phyloP scores from a whole-genome alignment of 2,329 filamentous ascomycete genomes.

The Rhynchosporium secalis region DNA sequence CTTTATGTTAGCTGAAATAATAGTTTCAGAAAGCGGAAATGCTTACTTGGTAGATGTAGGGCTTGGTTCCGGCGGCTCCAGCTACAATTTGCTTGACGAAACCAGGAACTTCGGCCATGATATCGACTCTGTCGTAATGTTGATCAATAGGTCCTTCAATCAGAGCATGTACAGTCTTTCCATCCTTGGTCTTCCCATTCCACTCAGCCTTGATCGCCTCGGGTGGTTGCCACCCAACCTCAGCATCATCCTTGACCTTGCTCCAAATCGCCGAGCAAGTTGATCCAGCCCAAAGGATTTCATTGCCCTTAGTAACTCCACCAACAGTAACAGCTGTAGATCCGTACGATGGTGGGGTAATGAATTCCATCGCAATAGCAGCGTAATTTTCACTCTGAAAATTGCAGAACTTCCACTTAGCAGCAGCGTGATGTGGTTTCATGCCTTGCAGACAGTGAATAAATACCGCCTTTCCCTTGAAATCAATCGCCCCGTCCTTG shows the following conservation, averaged over 20 bases:
- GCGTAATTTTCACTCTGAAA: constrained; percentile 88
- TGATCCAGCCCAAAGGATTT: constrained; percentile 73
- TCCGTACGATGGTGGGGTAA: constrained; percentile 89
- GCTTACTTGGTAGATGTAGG: constrained; percentile 91
- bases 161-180: constrained; percentile 67
- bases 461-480: constrained; percentile 78
- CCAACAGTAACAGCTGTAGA: constrained; percentile 81
- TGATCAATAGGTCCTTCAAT: constrained; percentile 69
- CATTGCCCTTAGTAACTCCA: constrained; percentile 75
- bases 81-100: constrained; percentile 95
- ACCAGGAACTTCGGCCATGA: constrained; percentile 94
- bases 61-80: constrained; percentile 85
- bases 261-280: constrained; percentile 68
- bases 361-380: constrained; percentile 93
- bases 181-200: constrained; percentile 75
- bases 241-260: constrained; percentile 66
- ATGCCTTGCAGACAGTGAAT: constrained; percentile 90
- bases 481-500: constrained; percentile 75
- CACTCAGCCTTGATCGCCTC: constrained; percentile 73
- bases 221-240: constrained; percentile 89
- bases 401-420: constrained; percentile 89
- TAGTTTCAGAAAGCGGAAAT: not conserved
- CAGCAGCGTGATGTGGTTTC: constrained; percentile 96
- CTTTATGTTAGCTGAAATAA: constrained; percentile 30
- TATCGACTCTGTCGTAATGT: constrained; percentile 80